Base-by-base conservation (phyloP, 495 filamentous ascomycete species). In the Gamarada debralockiae region DNA sequence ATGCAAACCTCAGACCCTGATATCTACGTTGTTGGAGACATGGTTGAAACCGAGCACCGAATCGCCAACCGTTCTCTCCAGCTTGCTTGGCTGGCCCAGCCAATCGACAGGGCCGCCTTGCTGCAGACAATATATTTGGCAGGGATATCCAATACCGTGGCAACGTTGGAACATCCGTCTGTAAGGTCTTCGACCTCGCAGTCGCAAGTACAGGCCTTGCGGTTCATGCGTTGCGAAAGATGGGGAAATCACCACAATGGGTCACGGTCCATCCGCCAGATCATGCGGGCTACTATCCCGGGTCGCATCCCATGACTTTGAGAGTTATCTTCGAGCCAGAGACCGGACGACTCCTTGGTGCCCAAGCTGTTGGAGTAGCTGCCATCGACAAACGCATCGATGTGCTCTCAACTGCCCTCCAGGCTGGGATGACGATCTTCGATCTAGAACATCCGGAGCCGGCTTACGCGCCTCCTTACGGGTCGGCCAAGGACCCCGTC, bases 21-120 rank as follows among this genome's bases (percentile, higher is more conserved):
- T 41, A 66, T 69, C 50, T 69, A 67, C 55, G 63, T 63, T 7
- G 65, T 66, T 6, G 66, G 66, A 2, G 66, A 69, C 52, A 67
- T 69, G 66, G 61, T 63, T 18, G 62, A 67, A 51, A 62, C 66
- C 9, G 29, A 52, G 12, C 44, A 69, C 39, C 22, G 44, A 14
- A 52, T 69, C 22, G 25, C 47, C 2, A 42, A 48, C 13, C 6
- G n/a, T 24, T 23, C 34, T 23, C 20, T 40, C 10, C 38, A 56
- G 18, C 18, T 61, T 3, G 63, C 66, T 10, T 67, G 9, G 66
- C 65, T n/a, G 67, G 67, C 2, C 67, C 65, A 23, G 66, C 65
- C 12, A 69, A 67, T 36, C 47, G 65, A 2, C 65, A 69, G 42
- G 66, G 66, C 10, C 53, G 66, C 5, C 42, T 68, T 3, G 64